Evolutionary conservation across 345 rosid species (phyloP), one percentile per base, ranked within the genome.

Genomic region (Conringia planisiliqua): DNA sequence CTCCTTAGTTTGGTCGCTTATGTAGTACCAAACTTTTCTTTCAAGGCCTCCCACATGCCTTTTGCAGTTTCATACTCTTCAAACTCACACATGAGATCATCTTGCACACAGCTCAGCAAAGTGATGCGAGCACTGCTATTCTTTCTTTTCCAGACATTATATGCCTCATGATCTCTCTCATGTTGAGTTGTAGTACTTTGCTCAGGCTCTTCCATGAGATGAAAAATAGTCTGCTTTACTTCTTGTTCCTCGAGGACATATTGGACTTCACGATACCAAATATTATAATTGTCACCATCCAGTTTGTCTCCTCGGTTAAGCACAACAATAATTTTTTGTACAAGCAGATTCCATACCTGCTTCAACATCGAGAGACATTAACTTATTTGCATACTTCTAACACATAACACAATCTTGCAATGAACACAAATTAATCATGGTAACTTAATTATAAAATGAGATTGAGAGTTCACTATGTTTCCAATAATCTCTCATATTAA

Each of bases 211-310:
- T 55, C 17, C 63, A 69, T 54, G 40, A 8, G 18, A 27, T 69
- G 51, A 27, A 69, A 51, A 69, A 9, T n/a, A 55, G 51, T 69
- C 4, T 39, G 17, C 13, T 42, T 42, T 16, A 13, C 46, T 0
- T 42, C 46, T 4, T 42, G 17, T 7, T 24, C 70, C 4, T 47
- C 22, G 6, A 50, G 33, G 20, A 66, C 47, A 51, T 51, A 66
- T 22, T 66, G 3, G 33, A 59, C 29, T 32, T 59, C 46, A 10
- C 17, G 69, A 65, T 44, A 44, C 26, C 73, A 70, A 36, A 57
- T 70, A 29, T 70, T 35, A 12, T 59, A 71, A 58, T 32, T 71
- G 0, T 71, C 48, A 59, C 57, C 46, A 5, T 71, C 63, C 24
- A 46, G 22, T 33, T 70, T 42, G 2, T 32, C 30, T 42, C 43